Evolutionary conservation across 495 filamentous ascomycete genomes (phyloP), one percentile per base, ranked within the genome.

Genomic region (Pyrenopolyporus hunteri): DNA sequence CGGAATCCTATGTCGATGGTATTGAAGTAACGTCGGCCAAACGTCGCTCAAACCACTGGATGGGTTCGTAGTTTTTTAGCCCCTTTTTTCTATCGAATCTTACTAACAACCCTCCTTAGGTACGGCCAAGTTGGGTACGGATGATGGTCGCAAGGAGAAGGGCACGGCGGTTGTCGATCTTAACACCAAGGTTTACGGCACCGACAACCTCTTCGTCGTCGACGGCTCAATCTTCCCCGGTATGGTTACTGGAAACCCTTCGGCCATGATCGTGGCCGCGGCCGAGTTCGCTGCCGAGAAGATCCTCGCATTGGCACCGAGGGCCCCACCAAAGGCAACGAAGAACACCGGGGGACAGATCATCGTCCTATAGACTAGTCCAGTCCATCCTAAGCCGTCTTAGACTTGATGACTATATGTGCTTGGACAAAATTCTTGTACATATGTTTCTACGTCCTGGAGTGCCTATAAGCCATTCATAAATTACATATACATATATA

Each of bases 111-210:
- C n/a, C 37, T 22, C 75, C 69, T 70, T 76, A 67, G 75, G 78
- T n/a, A 80, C 77, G 4, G 63, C 61, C 60, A 89, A 89, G 78
- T 76, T 91, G 57, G 88, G 88, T 36, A 71, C 73, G 20, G 85
- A 90, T 68, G 85, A 88, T 64, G 88, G 88, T 17, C 81, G 85
- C 19, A 25, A 47, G 28, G 76, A 70, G 19, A 74, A 77, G 57
- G 87, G 87, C 43, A 82, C 83, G n/a, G 67, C 79, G n/a, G 88
- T 91, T 22, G 87, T 91, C n/a, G 87, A 91, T 59, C 73, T 78
- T 32, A 81, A 89, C 77, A 81, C 86, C 48, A 82, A 84, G 70
- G 87, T 90, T 44, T 91, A 87, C 48, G 88, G 88, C 49, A 89
- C 82, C 6, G 82, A 87, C 64, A 90, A 89, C 74, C 74, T 90